A percentile compares a stretch with the other conserved stretches of the same genome.
phyloP scores from a whole-genome alignment of 2,329 filamentous ascomycete genomes.

The Dothistroma septosporum region DNA sequence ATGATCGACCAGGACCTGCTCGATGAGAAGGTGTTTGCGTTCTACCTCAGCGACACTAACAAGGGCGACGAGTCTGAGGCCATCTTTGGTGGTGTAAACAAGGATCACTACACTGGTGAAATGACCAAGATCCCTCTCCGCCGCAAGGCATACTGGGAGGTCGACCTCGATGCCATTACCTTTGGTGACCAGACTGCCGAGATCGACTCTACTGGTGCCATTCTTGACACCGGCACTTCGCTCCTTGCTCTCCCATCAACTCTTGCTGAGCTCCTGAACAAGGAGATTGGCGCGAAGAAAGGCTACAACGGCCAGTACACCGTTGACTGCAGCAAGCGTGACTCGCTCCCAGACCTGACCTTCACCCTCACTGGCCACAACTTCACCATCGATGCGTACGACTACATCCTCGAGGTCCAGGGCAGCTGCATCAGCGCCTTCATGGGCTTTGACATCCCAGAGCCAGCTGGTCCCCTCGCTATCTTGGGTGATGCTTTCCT shows the following conservation, averaged over 20 bases:
- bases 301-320: slow-evolving; percentile 95
- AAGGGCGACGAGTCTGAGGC: slow-evolving; percentile 75
- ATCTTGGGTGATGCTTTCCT: slow-evolving; percentile 86
- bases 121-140: slow-evolving; percentile 90
- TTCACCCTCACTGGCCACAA: slow-evolving; percentile 88
- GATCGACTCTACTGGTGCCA: slow-evolving; percentile 90
- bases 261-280: slow-evolving; percentile 92
- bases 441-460: slow-evolving; percentile 85
- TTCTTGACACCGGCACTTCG: slow-evolving; percentile 97
- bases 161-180: slow-evolving; percentile 86
- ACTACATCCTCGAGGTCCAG: slow-evolving; percentile 94
- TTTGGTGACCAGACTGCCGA: slow-evolving; percentile 83
- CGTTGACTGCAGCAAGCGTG: slow-evolving; percentile 80
- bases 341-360: slow-evolving; percentile 80
- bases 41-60: slow-evolving; percentile 80
- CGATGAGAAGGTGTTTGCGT: slow-evolving; percentile 90
- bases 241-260: slow-evolving; percentile 90
- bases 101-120: slow-evolving; percentile 77
- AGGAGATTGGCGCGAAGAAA: slow-evolving; percentile 97
- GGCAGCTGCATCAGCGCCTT: slow-evolving; percentile 96
- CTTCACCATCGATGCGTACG: slow-evolving; percentile 81
- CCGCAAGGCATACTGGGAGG: slow-evolving; percentile 99
- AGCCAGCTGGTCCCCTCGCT: slow-evolving; percentile 82
- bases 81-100: slow-evolving; percentile 82
- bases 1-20: slow-evolving; percentile 86